Conservation (phyloP, 345 rosid genomes). For the Trapa bicornis region DNA sequence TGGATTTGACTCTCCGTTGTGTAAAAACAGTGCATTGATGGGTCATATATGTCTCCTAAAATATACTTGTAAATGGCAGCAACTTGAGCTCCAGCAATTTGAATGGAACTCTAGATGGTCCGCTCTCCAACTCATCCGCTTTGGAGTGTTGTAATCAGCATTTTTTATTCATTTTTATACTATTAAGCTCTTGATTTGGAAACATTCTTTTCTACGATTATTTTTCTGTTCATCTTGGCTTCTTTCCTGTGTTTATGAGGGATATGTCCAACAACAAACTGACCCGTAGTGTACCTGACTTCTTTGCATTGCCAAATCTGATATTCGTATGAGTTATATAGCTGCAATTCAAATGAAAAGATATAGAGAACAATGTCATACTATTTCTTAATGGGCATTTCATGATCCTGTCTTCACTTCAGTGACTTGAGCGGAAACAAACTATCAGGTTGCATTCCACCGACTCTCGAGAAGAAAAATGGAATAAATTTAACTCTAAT, state of each 20-base stretch:
- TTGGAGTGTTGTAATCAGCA: constrained; percentile 35
- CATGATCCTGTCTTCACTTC: background rate
- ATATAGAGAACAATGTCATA: too few species aligned
- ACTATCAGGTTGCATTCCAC: constrained; percentile 29
- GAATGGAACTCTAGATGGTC: constrained; percentile 22
- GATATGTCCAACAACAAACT: constrained; percentile 47
- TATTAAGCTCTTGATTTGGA: too few species aligned
- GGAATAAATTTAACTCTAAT: constrained; percentile 11
- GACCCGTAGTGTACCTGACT: constrained; percentile 30
- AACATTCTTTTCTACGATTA: too few species aligned
- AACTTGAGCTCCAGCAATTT: constrained; percentile 43
- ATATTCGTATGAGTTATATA: constrained; percentile 29
- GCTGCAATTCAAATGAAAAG: background rate
- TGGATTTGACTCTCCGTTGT: background rate
- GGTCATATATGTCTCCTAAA: too few species aligned
- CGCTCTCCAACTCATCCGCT: constrained; percentile 22
- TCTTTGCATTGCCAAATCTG: constrained; percentile 24
- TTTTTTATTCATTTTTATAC: background rate
- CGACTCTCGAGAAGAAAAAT: constrained; percentile 18
- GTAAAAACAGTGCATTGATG: background rate
- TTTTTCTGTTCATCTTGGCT: background rate
- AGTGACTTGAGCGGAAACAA: constrained; percentile 34
- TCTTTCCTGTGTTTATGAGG: constrained; percentile 16
- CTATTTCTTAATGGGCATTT: too few species aligned
- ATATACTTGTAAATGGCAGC: constrained; percentile 12